Base-by-base conservation (phyloP, 257 asterid genomes). In the Rubia yunnanensis region DNA sequence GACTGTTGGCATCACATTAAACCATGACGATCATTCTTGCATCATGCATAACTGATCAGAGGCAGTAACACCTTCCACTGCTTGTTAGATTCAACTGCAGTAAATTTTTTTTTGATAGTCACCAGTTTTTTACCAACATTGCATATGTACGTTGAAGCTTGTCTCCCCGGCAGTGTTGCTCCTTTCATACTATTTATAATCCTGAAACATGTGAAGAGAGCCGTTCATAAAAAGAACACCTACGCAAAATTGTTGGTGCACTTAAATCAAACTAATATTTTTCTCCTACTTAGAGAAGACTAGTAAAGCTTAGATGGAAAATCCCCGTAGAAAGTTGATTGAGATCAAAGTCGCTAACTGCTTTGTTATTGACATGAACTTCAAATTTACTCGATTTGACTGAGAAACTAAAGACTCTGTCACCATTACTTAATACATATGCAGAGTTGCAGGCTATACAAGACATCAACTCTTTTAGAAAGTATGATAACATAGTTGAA, bases 151-250 rank as follows among this genome's bases (percentile, higher is more conserved):
- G 97, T 88, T 10, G 95, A 83, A n/a, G 98, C 88, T 78, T 94
- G 97, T 69, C 99, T 75, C 2, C 99, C 99, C 0, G 98, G 90
- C 32, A 94, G 83, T 62, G 96, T 94, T 23, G 99, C 99, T 11
- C 99, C 98, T 75, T 94, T 98, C 99, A 94, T 94, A 85, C 99
- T 94, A 73, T 94, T 98, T 59, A 78, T 94, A 94, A 68, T 94
- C 99, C 97, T 94, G 92, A 59, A 61, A 39, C 61, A 36, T 32
- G 57, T 15, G 53, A 27, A 56, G 36, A 54, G n/a, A n/a, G n/a
- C 34, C 11, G 10, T 15, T 28, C 41, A 57, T 41, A 18, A 46
- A 22, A 9, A 36, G 13, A 36, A 2, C n/a, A 15, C 24, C 67
- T 1, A 31, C 48, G 10, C 10, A 26, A 22, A 22, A 52, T 0